phyloP scores from a whole-genome alignment of 768 basidiomycete species.

The Russula earlei region DNA sequence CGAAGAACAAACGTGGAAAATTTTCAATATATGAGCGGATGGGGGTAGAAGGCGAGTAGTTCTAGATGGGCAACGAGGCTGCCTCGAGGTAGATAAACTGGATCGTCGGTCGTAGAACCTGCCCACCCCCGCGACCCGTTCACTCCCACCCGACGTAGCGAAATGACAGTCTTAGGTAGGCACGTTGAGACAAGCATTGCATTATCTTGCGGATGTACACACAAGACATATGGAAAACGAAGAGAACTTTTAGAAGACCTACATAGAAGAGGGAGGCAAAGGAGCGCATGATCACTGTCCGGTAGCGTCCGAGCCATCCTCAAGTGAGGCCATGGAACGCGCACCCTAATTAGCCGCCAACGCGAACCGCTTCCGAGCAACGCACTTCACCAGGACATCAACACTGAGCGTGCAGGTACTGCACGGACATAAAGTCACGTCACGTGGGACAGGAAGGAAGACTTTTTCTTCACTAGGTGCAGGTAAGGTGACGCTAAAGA shows the following conservation, averaged over 20 bases:
- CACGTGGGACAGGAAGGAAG: slow-evolving; percentile 6
- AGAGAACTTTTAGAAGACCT: not conserved
- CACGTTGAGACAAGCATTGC: not conserved
- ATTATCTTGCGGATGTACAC: too few species aligned
- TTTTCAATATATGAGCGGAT: too few species aligned
- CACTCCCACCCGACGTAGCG: not conserved
- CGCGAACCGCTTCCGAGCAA: not conserved
- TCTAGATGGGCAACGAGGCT: not conserved
- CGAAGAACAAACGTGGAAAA: not conserved
- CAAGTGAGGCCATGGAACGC: not conserved
- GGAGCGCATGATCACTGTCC: slow-evolving; percentile 11
- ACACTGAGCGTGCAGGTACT: slow-evolving; percentile 11
- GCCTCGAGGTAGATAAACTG: not conserved
- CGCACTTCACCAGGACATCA: slow-evolving; percentile 6
- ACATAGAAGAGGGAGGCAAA: slow-evolving; percentile 9
- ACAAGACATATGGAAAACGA: slow-evolving; percentile 5
- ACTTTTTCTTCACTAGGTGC: slow-evolving; percentile 3
- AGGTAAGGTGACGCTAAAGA: not conserved
- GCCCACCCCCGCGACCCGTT: not conserved
- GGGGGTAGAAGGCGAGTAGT: not conserved
- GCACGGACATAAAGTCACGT: slow-evolving; percentile 4
- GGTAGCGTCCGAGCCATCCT: slow-evolving; percentile 1
- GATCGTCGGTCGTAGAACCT: too few species aligned
- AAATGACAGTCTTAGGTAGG: not conserved
- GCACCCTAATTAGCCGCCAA: not conserved